Evolutionary conservation across 306 rosid genomes (phyloP).

Genomic region (Citrullus colocynthis): DNA sequence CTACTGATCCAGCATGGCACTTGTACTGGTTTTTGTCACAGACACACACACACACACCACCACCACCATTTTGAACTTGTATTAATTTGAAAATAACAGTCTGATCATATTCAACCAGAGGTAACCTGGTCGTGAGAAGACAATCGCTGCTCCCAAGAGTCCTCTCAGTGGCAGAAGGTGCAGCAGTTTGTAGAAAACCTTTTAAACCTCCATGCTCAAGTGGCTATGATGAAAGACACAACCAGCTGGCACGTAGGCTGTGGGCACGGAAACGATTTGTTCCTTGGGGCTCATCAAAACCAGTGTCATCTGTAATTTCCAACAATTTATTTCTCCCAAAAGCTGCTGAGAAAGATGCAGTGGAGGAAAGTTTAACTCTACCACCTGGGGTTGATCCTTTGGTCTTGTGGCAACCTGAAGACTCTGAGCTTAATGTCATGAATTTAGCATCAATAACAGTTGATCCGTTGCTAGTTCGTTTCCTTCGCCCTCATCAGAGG

Average conservation of each 20-base stretch:
- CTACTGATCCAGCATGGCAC: too few species aligned
- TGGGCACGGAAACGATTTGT: slow-evolving; percentile 79
- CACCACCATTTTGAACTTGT: not conserved
- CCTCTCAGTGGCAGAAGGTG: slow-evolving; percentile 55
- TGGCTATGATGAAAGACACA: slow-evolving; percentile 30
- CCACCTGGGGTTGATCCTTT: slow-evolving; percentile 76
- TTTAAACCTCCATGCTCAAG: slow-evolving; percentile 70
- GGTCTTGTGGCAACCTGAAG: slow-evolving; percentile 68
- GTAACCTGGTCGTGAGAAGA: slow-evolving; percentile 61
- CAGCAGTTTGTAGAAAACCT: slow-evolving; percentile 68
- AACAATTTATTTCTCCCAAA: slow-evolving; percentile 16
- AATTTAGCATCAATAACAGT: slow-evolving; percentile 37
- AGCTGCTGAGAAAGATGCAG: slow-evolving; percentile 19
- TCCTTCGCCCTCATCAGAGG: slow-evolving; percentile 93
- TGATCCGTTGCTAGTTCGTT: slow-evolving; percentile 77
- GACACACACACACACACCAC: not conserved
- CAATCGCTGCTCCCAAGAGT: slow-evolving; percentile 82
- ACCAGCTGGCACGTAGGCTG: slow-evolving; percentile 66
- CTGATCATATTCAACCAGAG: slow-evolving; percentile 24
- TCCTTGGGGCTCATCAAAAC: slow-evolving; percentile 75
- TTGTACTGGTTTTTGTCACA: too few species aligned
- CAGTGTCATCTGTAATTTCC: slow-evolving; percentile 24
- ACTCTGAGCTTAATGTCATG: slow-evolving; percentile 21
- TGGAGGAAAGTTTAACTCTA: slow-evolving; percentile 34
- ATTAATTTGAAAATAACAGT: not conserved